Evolutionary conservation across 805 yeast genomes (phyloP), one percentile per base, ranked within the genome.

Genomic region (Kuraishia capsulata): DNA sequence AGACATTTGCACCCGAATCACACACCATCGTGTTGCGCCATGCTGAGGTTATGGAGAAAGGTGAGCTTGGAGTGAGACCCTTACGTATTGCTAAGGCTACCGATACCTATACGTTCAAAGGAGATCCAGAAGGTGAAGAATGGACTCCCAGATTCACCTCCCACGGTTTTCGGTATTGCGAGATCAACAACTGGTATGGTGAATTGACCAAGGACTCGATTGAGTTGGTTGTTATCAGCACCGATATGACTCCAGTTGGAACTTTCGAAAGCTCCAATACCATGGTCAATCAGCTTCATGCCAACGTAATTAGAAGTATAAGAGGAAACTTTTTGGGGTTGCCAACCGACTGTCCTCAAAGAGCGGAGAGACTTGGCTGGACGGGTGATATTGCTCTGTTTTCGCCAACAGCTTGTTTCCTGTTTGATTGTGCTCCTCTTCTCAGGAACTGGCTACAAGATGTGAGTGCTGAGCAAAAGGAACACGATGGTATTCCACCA

Each of bases 361-460:
- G 56, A 34, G 56, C 51, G 36, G 56, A 52, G 31, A 42, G 56
- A 4, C 40, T 52, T 35, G 56, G 55, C 6, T 52, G 56, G 56
- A 40, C 48, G 4, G 56, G 55, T 25, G 56, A 52, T 36, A 51
- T 52, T 32, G 46, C 50, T 8, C 37, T 48, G 23, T 52, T 52
- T 29, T 40, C 47, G 10, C 55, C 53, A 3, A 45, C 56, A 4
- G 55, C 55, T 2, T 32, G 41, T 16, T 52, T 39, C 34, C 36
- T 52, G 28, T 47, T 47, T 32, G 53, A 48, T 20, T 44, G 48
- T 23, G 40, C 41, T 28, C 38, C 48, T n/a, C 41, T 51, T 35
- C 38, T 51, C 23, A 28, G 43, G 24, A 41, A 42, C 23, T 51
- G 56, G 56, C 42, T 49, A 4, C 33, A 36, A 17, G 55, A 51